Base-by-base conservation (phyloP, 441 rosid genomes). In the Pelargonium cotyledonis region DNA sequence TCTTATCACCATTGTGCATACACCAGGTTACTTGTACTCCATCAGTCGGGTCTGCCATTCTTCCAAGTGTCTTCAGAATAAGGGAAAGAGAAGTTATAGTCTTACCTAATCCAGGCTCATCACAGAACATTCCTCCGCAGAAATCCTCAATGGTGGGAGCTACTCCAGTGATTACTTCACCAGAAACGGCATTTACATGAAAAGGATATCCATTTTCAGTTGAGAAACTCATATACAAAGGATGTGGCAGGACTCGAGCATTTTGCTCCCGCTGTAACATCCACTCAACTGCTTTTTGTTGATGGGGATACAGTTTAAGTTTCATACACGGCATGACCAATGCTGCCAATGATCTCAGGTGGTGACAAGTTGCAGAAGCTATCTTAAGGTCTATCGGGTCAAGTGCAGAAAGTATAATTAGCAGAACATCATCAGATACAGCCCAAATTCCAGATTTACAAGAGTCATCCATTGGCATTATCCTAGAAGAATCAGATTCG, bases 61-160 rank as follows among this genome's bases (percentile, higher is more conserved):
- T 88, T 75, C 98, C 97, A 73, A 73, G 91, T 16, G 97, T 89
- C 85, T 94, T 94, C 75, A 94, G 82, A 70, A 94, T 85, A 70
- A 94, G 88, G 69, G 98, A 86, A 11, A 94, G 88, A 55, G 97
- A 87, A 76, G 98, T 91, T 70, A 94, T 80, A 16, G 98, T 94
- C 83, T 94, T 94, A 75, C 98, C 98, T 67, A 94, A 80, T 72
- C 98, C 98, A 72, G 98, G 98, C 80, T 94, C 98, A 79, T 94
- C 98, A 76, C 98, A 93, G 78, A 93, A 89, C 96, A 93, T 83
- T 75, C 97, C 98, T 65, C 98, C 98, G 71, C 72, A 85, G 68
- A 93, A 93, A 82, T 91, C 98, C 77, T 76, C 84, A 23, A 91
- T 70, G 49, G 81, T 77, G 11, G 97, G 98, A 75, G 80, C 86